Base-by-base conservation (phyloP, 495 filamentous ascomycete genomes). In the Extremus antarcticus region DNA sequence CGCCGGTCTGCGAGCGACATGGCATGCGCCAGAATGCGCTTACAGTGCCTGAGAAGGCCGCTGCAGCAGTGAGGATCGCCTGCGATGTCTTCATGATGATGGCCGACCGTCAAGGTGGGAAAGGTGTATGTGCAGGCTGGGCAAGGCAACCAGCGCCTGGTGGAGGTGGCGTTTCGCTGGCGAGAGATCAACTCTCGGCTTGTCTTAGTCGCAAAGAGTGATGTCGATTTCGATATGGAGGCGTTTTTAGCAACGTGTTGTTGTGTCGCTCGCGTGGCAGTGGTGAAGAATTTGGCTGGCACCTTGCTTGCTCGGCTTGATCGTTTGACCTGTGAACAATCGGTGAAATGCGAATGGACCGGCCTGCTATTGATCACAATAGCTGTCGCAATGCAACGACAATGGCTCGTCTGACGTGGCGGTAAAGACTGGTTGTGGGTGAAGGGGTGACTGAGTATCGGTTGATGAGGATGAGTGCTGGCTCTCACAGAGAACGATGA, bases 1-100 rank as follows among this genome's bases (percentile, higher is more conserved):
- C 69, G 47, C 77, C 76, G 60, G 85, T 67, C 43, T 65, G 65
- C 20, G 54, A 56, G 39, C 58, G 59, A 58, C 69, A 71, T 50
- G 61, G 61, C 51, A 71, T 63, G 45, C 66, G 63, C 61, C 63
- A 74, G 55, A 65, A 71, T 15, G 63, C 66, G 15, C 50, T 51
- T 20, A 54, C 66, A 25, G 1, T 35, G 38, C 52, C 32, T 13
- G 49, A 19, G 22, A 60, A 46, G 25, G 56, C 38, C 16, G 54
- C 43, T 43, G 56, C 56, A 22, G 43, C 25, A 10, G 19, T 23
- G 51, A 54, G 7, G 25, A 46, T 48, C 50, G 56, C 56, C 56
- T 53, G 56, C 56, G 50, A 58, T 3, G 41, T 45, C 56, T 43
- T 53, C 56, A 58, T 58, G 4, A 22, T 47, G 48, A 50, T 17